Evolutionary conservation across 345 rosid species (phyloP), one percentile per base, ranked within the genome.

Genomic region (Gossypium thurberi): DNA sequence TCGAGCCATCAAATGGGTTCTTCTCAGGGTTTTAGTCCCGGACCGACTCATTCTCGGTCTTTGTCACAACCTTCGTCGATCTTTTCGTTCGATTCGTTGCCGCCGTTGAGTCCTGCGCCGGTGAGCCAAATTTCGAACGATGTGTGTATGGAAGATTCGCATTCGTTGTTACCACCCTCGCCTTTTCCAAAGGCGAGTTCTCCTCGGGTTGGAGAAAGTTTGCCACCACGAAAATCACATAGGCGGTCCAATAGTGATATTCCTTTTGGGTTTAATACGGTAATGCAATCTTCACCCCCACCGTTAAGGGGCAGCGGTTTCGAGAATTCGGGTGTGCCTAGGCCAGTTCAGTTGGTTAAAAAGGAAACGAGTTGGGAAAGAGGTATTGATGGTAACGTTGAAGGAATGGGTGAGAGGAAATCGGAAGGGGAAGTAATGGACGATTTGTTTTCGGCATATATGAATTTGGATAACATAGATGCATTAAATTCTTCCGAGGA

Each of bases 391-490:
- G 69, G 55, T 69, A 82, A 65, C 73, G 81, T 71, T 1, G 92
- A 92, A 84, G 93, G 92, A n/a, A 83, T 75, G 76, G 89, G 88
- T 12, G 97, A 89, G 86, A 82, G 93, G 77, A 91, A 86, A 80
- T 80, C 90, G 4, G 93, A 91, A 80, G 96, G 90, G 57, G 93
- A 91, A 79, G 83, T 82, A 21, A 88, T 89, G 76, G 99, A 95
- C 75, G 99, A 95, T 75, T 82, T 92, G 78, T 87, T 95, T 80
- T 95, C 98, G 5, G 96, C 98, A 0, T 95, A 91, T 71, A 95
- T 95, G 96, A 95, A 95, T 83, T 83, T 95, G 81, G 99, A 95
- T 3, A 88, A 83, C 47, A 92, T 95, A 12, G 99, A 92, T 73
- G 87, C 82, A 0, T 75, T 92, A 80, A 92, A 95, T 84, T 91